Conservation (phyloP, 371 early-diverging fungal genomes). For the Apophysomyces elegans region DNA sequence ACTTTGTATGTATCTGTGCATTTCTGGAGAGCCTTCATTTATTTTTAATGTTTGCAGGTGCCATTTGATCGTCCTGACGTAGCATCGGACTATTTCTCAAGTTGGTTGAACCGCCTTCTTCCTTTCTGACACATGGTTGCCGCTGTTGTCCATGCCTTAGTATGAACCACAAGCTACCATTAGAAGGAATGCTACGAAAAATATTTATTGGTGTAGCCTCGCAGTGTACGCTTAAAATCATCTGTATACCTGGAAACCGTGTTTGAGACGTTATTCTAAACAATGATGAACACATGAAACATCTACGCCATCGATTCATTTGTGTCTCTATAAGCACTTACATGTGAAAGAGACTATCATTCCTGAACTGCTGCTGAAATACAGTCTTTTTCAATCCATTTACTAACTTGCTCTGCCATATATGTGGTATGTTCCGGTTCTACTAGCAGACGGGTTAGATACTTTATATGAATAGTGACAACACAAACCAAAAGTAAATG, state of each 20-base stretch:
- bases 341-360: too few species aligned
- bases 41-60: not conserved
- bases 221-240: too few species aligned
- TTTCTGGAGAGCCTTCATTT: not conserved
- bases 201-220: too few species aligned
- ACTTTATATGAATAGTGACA: not conserved
- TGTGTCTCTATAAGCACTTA: too few species aligned
- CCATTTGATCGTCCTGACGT: not conserved
- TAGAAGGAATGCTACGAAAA: not conserved
- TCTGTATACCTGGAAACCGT: too few species aligned
- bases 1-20: constrained; percentile 56
- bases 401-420: constrained; percentile 37
- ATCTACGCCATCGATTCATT: too few species aligned
- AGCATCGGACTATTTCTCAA: not conserved
- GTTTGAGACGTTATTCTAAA: too few species aligned
- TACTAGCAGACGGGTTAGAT: constrained; percentile 1
- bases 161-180: not conserved
- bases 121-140: too few species aligned
- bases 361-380: too few species aligned
- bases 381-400: not conserved
- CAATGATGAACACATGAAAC: too few species aligned
- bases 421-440: constrained; percentile 34
- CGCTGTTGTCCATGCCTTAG: too few species aligned
- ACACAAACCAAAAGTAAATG: constrained; percentile 67
- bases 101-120: not conserved